Percentiles rank a stretch among this genome's conserved stretches.
These are phyloP conservation scores for Saccharomycopsis schoenii DNA, from an alignment of 805 yeast species.

Conservation along the genomic window DNA sequence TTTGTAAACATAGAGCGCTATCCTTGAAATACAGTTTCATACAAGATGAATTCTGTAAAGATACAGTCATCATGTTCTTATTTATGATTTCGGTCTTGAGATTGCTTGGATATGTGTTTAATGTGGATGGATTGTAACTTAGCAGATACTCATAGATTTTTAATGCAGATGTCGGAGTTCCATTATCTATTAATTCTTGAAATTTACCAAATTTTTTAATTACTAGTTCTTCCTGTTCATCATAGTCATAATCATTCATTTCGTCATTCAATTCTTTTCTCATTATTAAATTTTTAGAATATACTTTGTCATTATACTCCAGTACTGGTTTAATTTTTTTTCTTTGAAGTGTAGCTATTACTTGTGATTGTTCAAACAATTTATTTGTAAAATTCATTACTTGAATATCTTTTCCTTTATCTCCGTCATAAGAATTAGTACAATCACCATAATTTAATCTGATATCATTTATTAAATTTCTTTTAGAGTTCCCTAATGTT, in stretches of 20 bases:
- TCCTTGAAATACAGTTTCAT: conserved; percentile 20
- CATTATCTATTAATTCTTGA: background rate
- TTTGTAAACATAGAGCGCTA: conserved; percentile 20
- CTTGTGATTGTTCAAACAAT: background rate
- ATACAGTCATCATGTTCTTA: background rate
- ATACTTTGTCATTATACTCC: conserved; percentile 16
- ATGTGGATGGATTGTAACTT: background rate
- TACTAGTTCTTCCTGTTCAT: background rate
- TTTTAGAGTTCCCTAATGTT: conserved; percentile 18
- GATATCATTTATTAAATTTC: conserved; percentile 5
- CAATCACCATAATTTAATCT: conserved; percentile 5
- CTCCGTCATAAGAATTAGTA: conserved; percentile 1
- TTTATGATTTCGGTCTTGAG: background rate
- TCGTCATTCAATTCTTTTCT: conserved; percentile 16
- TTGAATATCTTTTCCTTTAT: background rate
- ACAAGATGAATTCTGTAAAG: conserved; percentile 1
- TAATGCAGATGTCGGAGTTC: background rate
- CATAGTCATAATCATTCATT: background rate
- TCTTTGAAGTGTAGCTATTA: background rate
- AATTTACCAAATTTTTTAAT: background rate
- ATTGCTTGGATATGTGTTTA: background rate
- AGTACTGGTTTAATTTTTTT: background rate
- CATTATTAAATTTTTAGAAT: conserved; percentile 24
- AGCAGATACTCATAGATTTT: background rate
- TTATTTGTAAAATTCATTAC: background rate